These are phyloP conservation scores for Trichophyton benhamiae DNA, from an alignment of 2,329 filamentous ascomycete genomes.

Conservation along the genomic window DNA sequence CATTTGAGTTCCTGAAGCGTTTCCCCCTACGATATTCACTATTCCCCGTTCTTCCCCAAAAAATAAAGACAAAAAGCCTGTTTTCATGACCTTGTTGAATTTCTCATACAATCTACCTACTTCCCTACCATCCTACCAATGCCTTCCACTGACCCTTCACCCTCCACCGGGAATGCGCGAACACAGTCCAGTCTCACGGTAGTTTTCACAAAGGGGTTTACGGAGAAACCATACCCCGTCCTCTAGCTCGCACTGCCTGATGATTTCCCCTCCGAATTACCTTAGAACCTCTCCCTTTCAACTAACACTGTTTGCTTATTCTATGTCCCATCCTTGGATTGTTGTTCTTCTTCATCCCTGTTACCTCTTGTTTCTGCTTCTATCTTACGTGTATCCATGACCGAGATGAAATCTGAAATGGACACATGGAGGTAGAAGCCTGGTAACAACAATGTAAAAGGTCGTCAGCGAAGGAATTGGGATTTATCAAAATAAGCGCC, in stretches of 20 bases:
- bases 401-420: not conserved
- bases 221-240: not conserved
- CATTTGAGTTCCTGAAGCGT: not conserved
- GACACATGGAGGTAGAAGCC: not conserved
- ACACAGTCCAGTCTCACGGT: not conserved
- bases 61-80: slow-evolving; percentile 2
- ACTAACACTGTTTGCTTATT: slow-evolving; percentile 7
- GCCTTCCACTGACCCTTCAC: not conserved
- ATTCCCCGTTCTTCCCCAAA: not conserved
- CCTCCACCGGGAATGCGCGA: not conserved
- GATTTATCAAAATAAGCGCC: slow-evolving; percentile 12
- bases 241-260: not conserved
- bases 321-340: slow-evolving; percentile 6
- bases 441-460: not conserved
- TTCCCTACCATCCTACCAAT: no score
- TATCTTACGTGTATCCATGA: not conserved
- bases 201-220: not conserved
- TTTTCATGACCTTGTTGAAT: not conserved
- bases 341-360: not conserved
- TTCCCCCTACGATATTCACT: not conserved
- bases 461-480: slow-evolving; percentile 3
- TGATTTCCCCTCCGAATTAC: slow-evolving; percentile 6
- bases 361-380: not conserved
- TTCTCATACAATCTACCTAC: not conserved
- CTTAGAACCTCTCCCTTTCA: not conserved